Evolutionary conservation across 441 rosid species (phyloP).

Genomic region (Omphalea diandra): DNA sequence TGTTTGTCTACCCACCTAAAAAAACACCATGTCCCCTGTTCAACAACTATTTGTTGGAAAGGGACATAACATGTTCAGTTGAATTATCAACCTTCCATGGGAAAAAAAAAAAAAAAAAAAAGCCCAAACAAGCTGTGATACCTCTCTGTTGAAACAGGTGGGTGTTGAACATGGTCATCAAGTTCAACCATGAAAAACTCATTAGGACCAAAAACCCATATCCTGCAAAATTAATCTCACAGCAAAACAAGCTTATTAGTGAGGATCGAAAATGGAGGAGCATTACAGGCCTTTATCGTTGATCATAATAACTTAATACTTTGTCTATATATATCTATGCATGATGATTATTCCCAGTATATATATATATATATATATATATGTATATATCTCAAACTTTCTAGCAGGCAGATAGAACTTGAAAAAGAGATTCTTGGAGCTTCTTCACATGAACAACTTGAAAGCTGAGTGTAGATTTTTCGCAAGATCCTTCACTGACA

Average conservation of each 20-base stretch:
- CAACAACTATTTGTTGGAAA: constrained; percentile 15
- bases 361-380: constrained; percentile 12
- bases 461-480: constrained; percentile 54
- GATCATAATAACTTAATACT: no score
- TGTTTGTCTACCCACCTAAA: constrained; percentile 28
- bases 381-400: not conserved
- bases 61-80: constrained; percentile 13
- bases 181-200: constrained; percentile 41
- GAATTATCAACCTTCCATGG: constrained; percentile 29
- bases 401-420: not conserved
- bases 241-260: constrained; percentile 33
- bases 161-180: constrained; percentile 33
- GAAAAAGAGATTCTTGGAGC: not conserved
- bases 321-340: no score
- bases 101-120: constrained; percentile 6
- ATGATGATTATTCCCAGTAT: no score
- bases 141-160: constrained; percentile 33
- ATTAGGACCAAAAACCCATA: constrained; percentile 18
- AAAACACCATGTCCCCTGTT: constrained; percentile 12
- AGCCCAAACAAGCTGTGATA: constrained; percentile 34
- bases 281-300: constrained; percentile 27
- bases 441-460: constrained; percentile 36
- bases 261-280: constrained; percentile 28
- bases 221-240: constrained; percentile 42
- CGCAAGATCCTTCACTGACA: constrained; percentile 62